phyloP scores from a whole-genome alignment of 1,284 basidiomycete genomes.

The Chalciporus sp. region DNA sequence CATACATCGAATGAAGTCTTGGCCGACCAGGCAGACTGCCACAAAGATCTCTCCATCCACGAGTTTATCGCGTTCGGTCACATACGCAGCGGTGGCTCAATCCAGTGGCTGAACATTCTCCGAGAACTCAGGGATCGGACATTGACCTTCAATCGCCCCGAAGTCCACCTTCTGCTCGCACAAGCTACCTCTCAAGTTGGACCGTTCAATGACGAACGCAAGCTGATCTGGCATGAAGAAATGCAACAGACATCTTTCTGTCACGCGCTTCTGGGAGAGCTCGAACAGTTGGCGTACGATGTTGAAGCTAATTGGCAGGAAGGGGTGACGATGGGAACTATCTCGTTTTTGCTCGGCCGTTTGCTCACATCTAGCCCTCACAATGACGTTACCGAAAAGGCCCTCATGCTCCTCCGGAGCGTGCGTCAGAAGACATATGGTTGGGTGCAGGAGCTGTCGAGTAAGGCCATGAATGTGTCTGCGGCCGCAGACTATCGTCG shows the following conservation, averaged over 20 bases:
- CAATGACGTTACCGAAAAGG: slow-evolving; percentile 7
- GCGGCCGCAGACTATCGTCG: slow-evolving; percentile 29
- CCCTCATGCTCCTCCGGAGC: slow-evolving; percentile 29
- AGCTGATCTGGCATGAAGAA: slow-evolving; percentile 40
- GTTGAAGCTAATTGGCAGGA: slow-evolving; percentile 48
- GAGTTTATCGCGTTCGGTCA: slow-evolving; percentile 46
- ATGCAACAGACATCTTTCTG: slow-evolving; percentile 37
- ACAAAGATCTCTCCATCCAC: slow-evolving; percentile 40
- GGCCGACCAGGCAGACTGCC: slow-evolving; percentile 43
- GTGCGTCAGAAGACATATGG: slow-evolving; percentile 35
- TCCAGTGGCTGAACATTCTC: slow-evolving; percentile 55
- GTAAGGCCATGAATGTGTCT: slow-evolving; percentile 22
- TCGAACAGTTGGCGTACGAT: slow-evolving; percentile 31
- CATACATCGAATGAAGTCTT: slow-evolving; percentile 48
- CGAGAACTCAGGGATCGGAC: slow-evolving; percentile 40
- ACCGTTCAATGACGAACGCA: slow-evolving; percentile 14
- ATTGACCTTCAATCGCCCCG: slow-evolving; percentile 40
- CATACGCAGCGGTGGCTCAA: slow-evolving; percentile 42
- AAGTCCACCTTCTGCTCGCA: slow-evolving; percentile 42
- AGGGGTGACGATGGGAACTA: slow-evolving; percentile 36
- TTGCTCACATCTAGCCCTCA: slow-evolving; percentile 34
- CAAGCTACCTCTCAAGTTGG: slow-evolving; percentile 50
- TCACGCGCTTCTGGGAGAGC: slow-evolving; percentile 34
- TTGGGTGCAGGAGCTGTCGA: slow-evolving; percentile 40
- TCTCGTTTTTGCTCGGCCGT: slow-evolving; percentile 39